Evolutionary conservation across 148 eudicot species (phyloP).

Genomic region (Hydrangea macrophylla): DNA sequence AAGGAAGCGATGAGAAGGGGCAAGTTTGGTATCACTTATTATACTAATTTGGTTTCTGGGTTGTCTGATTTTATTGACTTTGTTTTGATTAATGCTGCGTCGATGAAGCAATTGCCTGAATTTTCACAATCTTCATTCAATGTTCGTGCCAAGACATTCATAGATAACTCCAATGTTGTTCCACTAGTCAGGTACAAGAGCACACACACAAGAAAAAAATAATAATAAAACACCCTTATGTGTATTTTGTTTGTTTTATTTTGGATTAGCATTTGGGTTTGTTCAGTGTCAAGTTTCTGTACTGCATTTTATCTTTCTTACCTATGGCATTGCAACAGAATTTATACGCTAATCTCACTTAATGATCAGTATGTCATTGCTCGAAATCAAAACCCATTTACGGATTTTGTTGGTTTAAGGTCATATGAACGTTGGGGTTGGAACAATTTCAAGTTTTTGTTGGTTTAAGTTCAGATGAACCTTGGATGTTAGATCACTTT

Average conservation of each 20-base stretch:
- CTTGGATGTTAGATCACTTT: too few relatives aligned
- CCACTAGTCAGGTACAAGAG: slow-evolving; percentile 62
- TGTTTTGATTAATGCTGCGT: slow-evolving; percentile 82
- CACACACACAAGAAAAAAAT: too few relatives aligned
- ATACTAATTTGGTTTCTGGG: slow-evolving; percentile 48
- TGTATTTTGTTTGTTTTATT: not conserved
- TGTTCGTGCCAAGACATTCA: slow-evolving; percentile 59
- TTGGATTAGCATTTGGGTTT: too few relatives aligned
- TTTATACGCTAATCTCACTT: too few relatives aligned
- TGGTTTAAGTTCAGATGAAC: too few relatives aligned
- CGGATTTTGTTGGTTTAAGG: too few relatives aligned
- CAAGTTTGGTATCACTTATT: slow-evolving; percentile 82
- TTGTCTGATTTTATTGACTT: slow-evolving; percentile 59
- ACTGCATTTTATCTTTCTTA: not conserved
- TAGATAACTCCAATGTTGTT: slow-evolving; percentile 65
- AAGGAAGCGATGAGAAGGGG: slow-evolving; percentile 72
- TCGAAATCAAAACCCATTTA: too few relatives aligned
- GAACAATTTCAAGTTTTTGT: too few relatives aligned
- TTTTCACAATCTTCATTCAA: slow-evolving; percentile 57
- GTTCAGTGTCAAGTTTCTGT: too few relatives aligned
- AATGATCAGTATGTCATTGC: too few relatives aligned
- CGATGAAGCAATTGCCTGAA: slow-evolving; percentile 58
- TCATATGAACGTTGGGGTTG: too few relatives aligned
- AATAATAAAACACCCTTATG: not conserved
- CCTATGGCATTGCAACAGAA: not conserved